Evolutionary conservation across 306 rosid genomes (phyloP).

Genomic region (Purshia tridentata): DNA sequence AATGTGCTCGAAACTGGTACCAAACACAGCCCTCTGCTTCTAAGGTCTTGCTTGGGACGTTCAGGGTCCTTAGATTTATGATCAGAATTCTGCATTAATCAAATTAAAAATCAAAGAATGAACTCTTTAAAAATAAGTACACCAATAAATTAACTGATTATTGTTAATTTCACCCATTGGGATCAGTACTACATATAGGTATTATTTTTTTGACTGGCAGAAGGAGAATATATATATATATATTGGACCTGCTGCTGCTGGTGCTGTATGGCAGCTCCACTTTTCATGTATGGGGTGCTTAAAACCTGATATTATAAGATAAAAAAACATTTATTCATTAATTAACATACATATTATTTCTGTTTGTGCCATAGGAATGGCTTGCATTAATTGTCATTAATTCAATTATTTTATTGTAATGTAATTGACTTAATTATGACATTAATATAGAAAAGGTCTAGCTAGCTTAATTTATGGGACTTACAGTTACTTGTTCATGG

Average conservation of each 20-base stretch:
- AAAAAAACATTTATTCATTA: neutral
- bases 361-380: neutral
- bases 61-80: slow-evolving; percentile 63
- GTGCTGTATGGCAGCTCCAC: slow-evolving; percentile 76
- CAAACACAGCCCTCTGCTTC: slow-evolving; percentile 90
- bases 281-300: slow-evolving; percentile 91
- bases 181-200: neutral
- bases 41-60: slow-evolving; percentile 78
- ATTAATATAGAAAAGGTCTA: slow-evolving; percentile 4
- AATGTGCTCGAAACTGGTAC: slow-evolving; percentile 93
- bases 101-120: neutral
- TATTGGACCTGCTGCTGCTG: slow-evolving; percentile 73
- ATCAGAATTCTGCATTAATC: slow-evolving; percentile 53
- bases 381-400: slow-evolving; percentile 12
- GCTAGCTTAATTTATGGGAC: slow-evolving; percentile 34
- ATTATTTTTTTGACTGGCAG: neutral
- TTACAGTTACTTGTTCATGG: slow-evolving; percentile 91
- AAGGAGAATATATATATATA: slow-evolving; percentile 18
- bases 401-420: neutral
- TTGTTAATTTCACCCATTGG: neutral
- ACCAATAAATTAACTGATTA: neutral
- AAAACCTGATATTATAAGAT: slow-evolving; percentile 48
- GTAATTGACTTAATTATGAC: neutral
- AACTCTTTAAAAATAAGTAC: neutral
- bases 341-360: neutral